Evolutionary conservation across 257 asterid species (phyloP), one percentile per base, ranked within the genome.

Genomic region (Solanum lignicaule): DNA sequence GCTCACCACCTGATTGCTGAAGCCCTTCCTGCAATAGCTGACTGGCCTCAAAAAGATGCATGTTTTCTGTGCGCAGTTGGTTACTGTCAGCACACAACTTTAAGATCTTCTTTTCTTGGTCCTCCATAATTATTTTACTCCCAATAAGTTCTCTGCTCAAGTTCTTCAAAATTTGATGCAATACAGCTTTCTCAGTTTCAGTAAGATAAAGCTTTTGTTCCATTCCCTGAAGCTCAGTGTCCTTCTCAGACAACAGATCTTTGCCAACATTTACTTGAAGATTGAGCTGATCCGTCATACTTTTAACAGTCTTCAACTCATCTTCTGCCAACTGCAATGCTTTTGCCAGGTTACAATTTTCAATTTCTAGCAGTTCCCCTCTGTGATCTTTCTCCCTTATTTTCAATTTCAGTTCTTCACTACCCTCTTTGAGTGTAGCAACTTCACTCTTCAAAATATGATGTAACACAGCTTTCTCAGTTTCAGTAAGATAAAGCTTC

Each of bases 371-470:
- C 14, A 83, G 91, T 89, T 92, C 92, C 93, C 92, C 92, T 62
- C 86, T 91, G 89, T 85, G 89, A 65, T 91, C 90, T 86, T 91
- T 95, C 87, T 93, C 96, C 66, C 38, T 92, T 89, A 94, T 52
- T 89, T 90, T 89, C 60, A 88, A 68, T 89, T 76, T 89, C 88
- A 94, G 86, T 74, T 89, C 94, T 88, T 93, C 96, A 55, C 92
- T 93, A 90, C 83, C 76, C 93, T 88, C 91, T 38, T 89, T 91
- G 81, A 93, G 94, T 90, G 85, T 66, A 60, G 89, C 41, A 2
- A 38, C 10, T 38, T 38, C 41, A 38, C 1, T 38, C 41, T 1
- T 38, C 43, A 39, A 39, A 39, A 39, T 39, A 2, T 39, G 43
- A 39, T 39, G 43, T 2, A 41, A 39, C 10, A 39, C 43, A 39